These are phyloP conservation scores for Cocos nucifera DNA, from an alignment of 176 grass and related monocot species.

Conservation along the genomic window DNA sequence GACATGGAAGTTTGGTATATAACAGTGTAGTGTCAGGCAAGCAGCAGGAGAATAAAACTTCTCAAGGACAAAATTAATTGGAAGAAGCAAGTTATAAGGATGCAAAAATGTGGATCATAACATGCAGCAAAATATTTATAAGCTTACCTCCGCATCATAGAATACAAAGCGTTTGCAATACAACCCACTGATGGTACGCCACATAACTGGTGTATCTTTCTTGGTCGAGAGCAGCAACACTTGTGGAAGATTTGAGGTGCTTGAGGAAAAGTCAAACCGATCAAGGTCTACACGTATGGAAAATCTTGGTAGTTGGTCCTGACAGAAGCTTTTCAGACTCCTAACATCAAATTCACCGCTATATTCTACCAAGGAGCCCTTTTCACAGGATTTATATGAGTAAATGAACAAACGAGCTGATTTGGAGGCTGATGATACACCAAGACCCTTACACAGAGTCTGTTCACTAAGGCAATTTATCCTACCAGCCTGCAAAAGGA, in stretches of 20 bases:
- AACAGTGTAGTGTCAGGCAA: no score
- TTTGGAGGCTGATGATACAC: slow-evolving; percentile 44
- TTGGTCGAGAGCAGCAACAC: slow-evolving; percentile 70
- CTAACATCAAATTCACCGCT: slow-evolving; percentile 54
- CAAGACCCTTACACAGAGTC: slow-evolving; percentile 52
- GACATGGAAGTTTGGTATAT: no score
- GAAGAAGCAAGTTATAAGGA: background rate
- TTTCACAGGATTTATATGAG: slow-evolving; percentile 52
- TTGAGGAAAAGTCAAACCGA: slow-evolving; percentile 48
- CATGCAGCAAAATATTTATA: no score
- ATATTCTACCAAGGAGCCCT: slow-evolving; percentile 82
- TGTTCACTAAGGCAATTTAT: slow-evolving; percentile 69
- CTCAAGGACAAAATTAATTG: background rate
- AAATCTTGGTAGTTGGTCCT: slow-evolving; percentile 82
- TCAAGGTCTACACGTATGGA: slow-evolving; percentile 57
- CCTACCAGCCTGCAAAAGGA: slow-evolving; percentile 64
- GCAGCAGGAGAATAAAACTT: no score
- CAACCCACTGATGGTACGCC: slow-evolving; percentile 79
- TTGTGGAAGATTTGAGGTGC: slow-evolving; percentile 53
- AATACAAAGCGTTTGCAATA: slow-evolving; percentile 55
- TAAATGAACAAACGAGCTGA: slow-evolving; percentile 63
- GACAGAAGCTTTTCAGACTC: slow-evolving; percentile 84
- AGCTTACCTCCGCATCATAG: slow-evolving; percentile 68
- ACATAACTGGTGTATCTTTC: slow-evolving; percentile 84
- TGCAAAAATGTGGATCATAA: no score